Percentiles rank a stretch among this genome's conserved stretches.
Conservation (phyloP, 108 stramenopile genomes). For the Pseudonitzschia pungens region DNA sequence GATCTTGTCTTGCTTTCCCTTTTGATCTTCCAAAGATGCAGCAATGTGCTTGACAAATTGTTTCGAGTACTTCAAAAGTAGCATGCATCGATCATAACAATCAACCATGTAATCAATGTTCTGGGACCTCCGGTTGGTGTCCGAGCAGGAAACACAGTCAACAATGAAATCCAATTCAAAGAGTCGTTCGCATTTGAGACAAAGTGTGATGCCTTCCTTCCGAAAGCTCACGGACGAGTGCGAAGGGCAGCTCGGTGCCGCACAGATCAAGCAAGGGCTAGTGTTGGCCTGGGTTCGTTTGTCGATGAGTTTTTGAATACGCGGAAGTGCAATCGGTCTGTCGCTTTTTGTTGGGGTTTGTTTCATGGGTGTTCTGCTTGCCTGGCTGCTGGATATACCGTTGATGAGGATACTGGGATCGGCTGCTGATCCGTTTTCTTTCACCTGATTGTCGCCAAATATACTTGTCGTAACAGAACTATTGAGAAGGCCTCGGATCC, state of each 20-base stretch:
- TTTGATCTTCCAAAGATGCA: constrained; percentile 41
- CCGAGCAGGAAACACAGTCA: constrained; percentile 44
- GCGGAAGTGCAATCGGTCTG: constrained; percentile 34
- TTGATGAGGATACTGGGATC: constrained; percentile 3
- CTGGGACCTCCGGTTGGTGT: constrained; percentile 23
- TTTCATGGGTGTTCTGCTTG: background rate
- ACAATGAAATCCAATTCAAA: constrained; percentile 71
- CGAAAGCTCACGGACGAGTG: constrained; percentile 37
- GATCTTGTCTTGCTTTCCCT: constrained; percentile 50
- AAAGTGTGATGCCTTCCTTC: constrained; percentile 44
- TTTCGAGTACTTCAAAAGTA: constrained; percentile 53
- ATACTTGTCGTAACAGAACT: constrained; percentile 9
- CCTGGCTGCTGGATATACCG: constrained; percentile 2
- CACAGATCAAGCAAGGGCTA: constrained; percentile 45
- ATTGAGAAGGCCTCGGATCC: constrained; percentile 10
- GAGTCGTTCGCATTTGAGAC: constrained; percentile 51
- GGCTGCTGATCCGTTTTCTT: constrained; percentile 1
- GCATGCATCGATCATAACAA: constrained; percentile 64
- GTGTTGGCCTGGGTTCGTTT: constrained; percentile 19
- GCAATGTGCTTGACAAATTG: constrained; percentile 64
- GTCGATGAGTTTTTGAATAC: constrained; percentile 48
- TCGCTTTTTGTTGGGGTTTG: background rate
- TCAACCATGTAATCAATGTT: constrained; percentile 65
- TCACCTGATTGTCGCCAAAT: constrained; percentile 4
- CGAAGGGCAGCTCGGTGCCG: constrained; percentile 31